phyloP scores from a whole-genome alignment of 108 stramenopile genomes.

The Mayamaea pseudoterrestris region DNA sequence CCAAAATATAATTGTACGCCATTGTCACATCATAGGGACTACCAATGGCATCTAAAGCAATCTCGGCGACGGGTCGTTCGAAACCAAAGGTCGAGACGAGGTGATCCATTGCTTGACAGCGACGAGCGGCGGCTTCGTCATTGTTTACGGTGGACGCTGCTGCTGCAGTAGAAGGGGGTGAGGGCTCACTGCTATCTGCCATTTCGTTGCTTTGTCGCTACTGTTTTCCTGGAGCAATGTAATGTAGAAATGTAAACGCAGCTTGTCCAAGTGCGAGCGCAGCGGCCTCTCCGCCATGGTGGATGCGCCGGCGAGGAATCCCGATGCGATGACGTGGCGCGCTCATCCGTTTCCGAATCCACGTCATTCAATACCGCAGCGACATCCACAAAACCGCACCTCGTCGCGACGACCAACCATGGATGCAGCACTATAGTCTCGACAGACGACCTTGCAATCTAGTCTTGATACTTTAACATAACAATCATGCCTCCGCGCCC shows the following conservation, averaged over 20 bases:
- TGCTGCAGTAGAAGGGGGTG: background rate
- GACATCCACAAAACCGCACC: too few relatives aligned
- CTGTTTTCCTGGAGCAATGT: background rate
- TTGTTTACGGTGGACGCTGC: background rate
- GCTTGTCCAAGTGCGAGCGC: too few relatives aligned
- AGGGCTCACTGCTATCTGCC: background rate
- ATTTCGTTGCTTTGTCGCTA: background rate
- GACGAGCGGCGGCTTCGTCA: background rate
- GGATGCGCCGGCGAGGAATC: too few relatives aligned
- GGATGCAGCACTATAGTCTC: too few relatives aligned
- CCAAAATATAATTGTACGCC: slow-evolving; percentile 51
- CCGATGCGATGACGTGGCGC: too few relatives aligned
- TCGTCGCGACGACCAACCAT: too few relatives aligned
- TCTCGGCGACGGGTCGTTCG: background rate
- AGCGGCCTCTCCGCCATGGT: too few relatives aligned
- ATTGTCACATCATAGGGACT: slow-evolving; percentile 1
- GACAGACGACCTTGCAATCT: too few relatives aligned
- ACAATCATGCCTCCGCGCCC: too few relatives aligned
- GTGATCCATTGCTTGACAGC: slow-evolving; percentile 4
- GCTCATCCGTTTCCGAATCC: too few relatives aligned
- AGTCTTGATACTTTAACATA: too few relatives aligned
- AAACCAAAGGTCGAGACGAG: slow-evolving; percentile 5
- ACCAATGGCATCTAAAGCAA: slow-evolving; percentile 8
- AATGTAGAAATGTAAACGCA: background rate
- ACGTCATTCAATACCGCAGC: too few relatives aligned